phyloP scores from a whole-genome alignment of 2,329 filamentous ascomycete genomes.

The Beauveria bassiana region DNA sequence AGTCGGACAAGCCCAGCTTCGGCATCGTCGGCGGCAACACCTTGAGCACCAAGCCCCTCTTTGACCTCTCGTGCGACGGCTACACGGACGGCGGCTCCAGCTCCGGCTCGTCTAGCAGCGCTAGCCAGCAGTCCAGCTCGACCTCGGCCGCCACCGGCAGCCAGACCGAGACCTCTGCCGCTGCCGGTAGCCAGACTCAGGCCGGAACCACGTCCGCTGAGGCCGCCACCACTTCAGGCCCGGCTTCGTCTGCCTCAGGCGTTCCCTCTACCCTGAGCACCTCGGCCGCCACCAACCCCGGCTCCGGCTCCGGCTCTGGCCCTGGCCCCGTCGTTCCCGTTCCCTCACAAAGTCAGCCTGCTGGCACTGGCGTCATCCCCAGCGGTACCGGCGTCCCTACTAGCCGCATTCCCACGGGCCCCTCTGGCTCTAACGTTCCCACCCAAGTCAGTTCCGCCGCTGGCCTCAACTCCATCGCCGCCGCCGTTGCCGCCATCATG shows the following conservation, averaged over 20 bases:
- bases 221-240: background rate
- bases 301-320: slow-evolving; percentile 22
- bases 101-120: slow-evolving; percentile 9
- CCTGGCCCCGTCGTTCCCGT: background rate
- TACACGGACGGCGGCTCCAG: slow-evolving; percentile 12
- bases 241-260: background rate
- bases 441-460: slow-evolving; percentile 10
- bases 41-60: slow-evolving; percentile 48
- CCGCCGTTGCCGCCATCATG: slow-evolving; percentile 23
- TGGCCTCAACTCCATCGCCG: slow-evolving; percentile 24
- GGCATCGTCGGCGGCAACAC: slow-evolving; percentile 52
- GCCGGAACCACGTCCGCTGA: background rate
- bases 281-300: slow-evolving; percentile 20
- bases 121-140: slow-evolving; percentile 16
- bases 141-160: background rate
- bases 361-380: slow-evolving; percentile 9
- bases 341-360: slow-evolving; percentile 11
- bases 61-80: slow-evolving; percentile 52
- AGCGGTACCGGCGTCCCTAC: background rate
- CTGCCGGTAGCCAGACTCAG: slow-evolving; percentile 11
- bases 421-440: background rate
- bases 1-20: slow-evolving; percentile 56
- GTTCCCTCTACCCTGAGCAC: slow-evolving; percentile 13
- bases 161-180: slow-evolving; percentile 2
- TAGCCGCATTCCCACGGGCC: background rate